Percentiles rank a stretch among this genome's conserved stretches.
phyloP scores from a whole-genome alignment of 139 green algal genomes.

The Raphidocelis subcapitata region DNA sequence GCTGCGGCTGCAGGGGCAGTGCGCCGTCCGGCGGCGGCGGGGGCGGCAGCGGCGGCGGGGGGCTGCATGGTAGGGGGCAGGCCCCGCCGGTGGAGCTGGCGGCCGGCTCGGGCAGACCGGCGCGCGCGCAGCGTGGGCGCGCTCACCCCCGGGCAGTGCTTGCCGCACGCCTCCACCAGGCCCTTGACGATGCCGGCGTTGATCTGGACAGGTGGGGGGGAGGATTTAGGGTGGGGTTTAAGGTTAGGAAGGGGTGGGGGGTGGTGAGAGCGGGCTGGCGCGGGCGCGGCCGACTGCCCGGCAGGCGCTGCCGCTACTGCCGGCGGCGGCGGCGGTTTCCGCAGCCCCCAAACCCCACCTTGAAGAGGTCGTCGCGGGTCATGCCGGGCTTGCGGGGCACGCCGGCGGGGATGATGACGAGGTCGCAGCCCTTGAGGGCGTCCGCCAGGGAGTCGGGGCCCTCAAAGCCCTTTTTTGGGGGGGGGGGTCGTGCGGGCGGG shows the following conservation, averaged over 20 bases:
- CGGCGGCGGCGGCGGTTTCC: no score
- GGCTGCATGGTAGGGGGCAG: no score
- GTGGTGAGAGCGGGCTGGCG: no score
- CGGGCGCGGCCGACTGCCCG: no score
- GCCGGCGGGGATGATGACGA: constrained; percentile 97
- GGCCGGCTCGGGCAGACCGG: no score
- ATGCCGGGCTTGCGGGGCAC: constrained; percentile 99
- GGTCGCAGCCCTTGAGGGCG: constrained; percentile 69
- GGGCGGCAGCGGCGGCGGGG: no score
- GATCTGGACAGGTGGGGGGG: constrained; percentile 51
- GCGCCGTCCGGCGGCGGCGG: no score
- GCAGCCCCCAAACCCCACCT: constrained; percentile 65
- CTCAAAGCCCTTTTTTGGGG: constrained; percentile 49
- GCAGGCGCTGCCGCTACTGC: no score
- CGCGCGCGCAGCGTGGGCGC: no score
- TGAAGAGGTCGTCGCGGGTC: constrained; percentile 99
- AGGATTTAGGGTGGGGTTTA: neutral
- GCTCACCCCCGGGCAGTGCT: constrained; percentile 85
- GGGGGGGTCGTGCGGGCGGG: neutral
- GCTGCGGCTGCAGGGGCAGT: no score
- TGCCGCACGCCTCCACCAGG: constrained; percentile 82
- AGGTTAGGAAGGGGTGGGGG: neutral
- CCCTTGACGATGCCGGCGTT: constrained; percentile 93
- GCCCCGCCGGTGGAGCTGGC: no score
- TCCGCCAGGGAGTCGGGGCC: constrained; percentile 75